Evolutionary conservation across 2,329 filamentous ascomycete genomes (phyloP), one percentile per base, ranked within the genome.

Genomic region (Rutstroemia sp.): DNA sequence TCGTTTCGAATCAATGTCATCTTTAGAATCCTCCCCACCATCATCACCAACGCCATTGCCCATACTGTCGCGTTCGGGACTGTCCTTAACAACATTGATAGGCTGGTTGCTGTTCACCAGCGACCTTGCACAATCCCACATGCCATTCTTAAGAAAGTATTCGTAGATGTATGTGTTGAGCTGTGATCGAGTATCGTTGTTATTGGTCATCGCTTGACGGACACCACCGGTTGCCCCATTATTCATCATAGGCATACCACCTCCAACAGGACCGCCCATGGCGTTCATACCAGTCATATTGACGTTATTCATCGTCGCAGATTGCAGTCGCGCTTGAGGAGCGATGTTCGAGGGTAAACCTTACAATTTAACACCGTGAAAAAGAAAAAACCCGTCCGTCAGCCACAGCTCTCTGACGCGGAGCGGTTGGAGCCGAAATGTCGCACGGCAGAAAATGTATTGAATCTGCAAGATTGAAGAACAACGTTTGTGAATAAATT

Each of bases 81-180:
- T 87, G 56, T 86, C 85, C 67, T 88, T 88, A 55, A 78, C 50
- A 46, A 85, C 76, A 65, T 85, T 87, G 61, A 90, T 75, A 58
- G 79, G 82, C 67, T 87, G 79, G 62, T 87, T 82, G 71, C 80
- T 79, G 46, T 80, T 78, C 56, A 89, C 74, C 59, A 96, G 78
- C 49, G 85, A 80, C 65, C 90, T 84, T 63, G 94, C 94, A 70
- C 88, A 87, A 63, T 94, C 88, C 69, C 82, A 87, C 80, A 96
- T 90, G 64, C 85, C 81, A 71, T 90, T 88, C 67, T 88, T 90
- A 63, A 96, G 77, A 63, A 97, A 92, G 71, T 94, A 92, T 69
- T 94, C 89, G 78, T 92, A 94, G 63, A 94, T 94, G 71, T 92
- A 92, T 19, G 89, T 92, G 74, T 92, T 92, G 52, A 94, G 79